Evolutionary conservation across 2,329 filamentous ascomycete species (phyloP).

Genomic region (Aspergillus proliferans): DNA sequence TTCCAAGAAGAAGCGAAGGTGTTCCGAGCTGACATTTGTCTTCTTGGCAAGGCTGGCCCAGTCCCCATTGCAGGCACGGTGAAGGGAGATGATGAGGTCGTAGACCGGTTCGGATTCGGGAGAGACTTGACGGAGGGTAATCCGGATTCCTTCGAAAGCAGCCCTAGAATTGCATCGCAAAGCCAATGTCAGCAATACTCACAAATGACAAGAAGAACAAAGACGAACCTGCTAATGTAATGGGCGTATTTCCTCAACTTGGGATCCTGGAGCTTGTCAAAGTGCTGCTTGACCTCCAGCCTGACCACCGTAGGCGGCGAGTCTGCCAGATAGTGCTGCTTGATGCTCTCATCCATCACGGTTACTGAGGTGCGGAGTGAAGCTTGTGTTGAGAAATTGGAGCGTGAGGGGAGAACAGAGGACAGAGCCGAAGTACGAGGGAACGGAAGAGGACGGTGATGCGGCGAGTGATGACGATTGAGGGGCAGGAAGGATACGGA

Average conservation of each 20-base stretch:
- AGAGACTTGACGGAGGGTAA: slow-evolving; percentile 74
- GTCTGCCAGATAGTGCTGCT: slow-evolving; percentile 76
- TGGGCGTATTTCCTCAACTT: slow-evolving; percentile 86
- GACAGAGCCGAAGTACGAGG: slow-evolving; percentile 8
- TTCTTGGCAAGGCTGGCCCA: slow-evolving; percentile 63
- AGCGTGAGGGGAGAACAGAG: slow-evolving; percentile 7
- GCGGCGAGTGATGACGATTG: slow-evolving; percentile 8
- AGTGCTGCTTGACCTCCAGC: slow-evolving; percentile 88
- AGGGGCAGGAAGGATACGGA: slow-evolving; percentile 10
- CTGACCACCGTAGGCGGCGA: slow-evolving; percentile 81
- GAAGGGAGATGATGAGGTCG: slow-evolving; percentile 69
- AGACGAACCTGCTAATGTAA: slow-evolving; percentile 62
- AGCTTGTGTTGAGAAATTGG: slow-evolving; percentile 9
- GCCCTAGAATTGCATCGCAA: slow-evolving; percentile 47
- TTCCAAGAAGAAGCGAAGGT: slow-evolving; percentile 64
- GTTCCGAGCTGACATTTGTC: slow-evolving; percentile 57
- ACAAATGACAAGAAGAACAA: slow-evolving; percentile 3
- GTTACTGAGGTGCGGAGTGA: slow-evolving; percentile 5
- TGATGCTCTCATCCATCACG: slow-evolving; percentile 36
- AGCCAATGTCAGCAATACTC: background rate
- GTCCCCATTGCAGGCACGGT: slow-evolving; percentile 61
- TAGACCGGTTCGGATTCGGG: slow-evolving; percentile 76
- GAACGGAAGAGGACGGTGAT: slow-evolving; percentile 10
- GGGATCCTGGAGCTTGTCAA: slow-evolving; percentile 54
- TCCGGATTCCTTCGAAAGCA: slow-evolving; percentile 68